Evolutionary conservation across 1,284 basidiomycete species (phyloP), one percentile per base, ranked within the genome.

Genomic region (Marasmius fiardii): DNA sequence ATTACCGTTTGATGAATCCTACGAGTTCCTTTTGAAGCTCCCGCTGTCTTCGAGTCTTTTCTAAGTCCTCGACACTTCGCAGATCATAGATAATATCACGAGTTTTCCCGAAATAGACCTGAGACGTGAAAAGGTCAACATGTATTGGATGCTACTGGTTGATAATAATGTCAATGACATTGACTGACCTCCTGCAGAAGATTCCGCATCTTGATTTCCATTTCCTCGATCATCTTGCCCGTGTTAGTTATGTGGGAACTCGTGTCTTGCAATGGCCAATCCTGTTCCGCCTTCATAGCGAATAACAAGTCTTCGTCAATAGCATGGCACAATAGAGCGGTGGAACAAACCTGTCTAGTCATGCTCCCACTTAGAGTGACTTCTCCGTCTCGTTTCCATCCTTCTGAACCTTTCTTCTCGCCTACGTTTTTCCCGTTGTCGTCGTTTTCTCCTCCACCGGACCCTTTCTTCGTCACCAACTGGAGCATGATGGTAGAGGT

Each of bases 191-290:
- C 93, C 67, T 96, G 92, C 47, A 99, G 79, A 57, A 95, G 79
- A 71, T 97, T 98, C 48, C 97, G 86, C 90, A 98, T 95, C 77
- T 98, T 98, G 69, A 94, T 92, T 74, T 99, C 97, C 90, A 96
- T 95, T 62, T 98, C 96, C 72, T 99, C 97, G 62, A 99, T 88
- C 85, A 98, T 90, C 62, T 83, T 84, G 3, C 97, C 97, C 16
- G 92, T 88, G 72, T 99, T 99, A 52, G 84, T 82, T 56, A 99
- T 89, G 71, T 99, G 97, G 37, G 90, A 88, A 20, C 85, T 80
- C 33, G 81, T 68, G 63, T 89, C 88, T 20, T 89, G 83, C 45
- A 96, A 68, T n/a, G 91, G 83, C 71, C 81, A 86, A 67, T 96
- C 92, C 67, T 90, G 84, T 68, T 98, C 95, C 49, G 83, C 84